phyloP scores from a whole-genome alignment of 2,329 filamentous ascomycete species.

The Fusarium pilosicola region DNA sequence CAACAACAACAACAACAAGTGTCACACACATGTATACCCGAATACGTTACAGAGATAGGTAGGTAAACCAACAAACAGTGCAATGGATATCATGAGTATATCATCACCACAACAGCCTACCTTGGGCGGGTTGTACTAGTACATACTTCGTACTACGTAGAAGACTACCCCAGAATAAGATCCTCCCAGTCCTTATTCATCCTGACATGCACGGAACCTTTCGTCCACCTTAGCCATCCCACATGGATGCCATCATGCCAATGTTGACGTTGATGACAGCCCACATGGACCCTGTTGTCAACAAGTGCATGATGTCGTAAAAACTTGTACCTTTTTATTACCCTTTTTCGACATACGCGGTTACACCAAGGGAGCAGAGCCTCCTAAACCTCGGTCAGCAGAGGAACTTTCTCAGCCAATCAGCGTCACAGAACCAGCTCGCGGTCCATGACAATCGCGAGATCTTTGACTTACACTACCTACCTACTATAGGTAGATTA shows the following conservation, averaged over 20 bases:
- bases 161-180: not conserved
- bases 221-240: not conserved
- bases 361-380: conserved; percentile 6
- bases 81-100: not conserved
- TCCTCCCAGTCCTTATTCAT: not conserved
- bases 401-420: conserved; percentile 49
- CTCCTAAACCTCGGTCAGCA: not conserved
- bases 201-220: conserved; percentile 30
- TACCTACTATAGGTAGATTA: not conserved
- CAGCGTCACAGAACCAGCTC: not conserved
- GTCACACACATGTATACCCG: not conserved
- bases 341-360: not conserved
- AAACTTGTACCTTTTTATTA: conserved; percentile 6
- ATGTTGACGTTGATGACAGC: not conserved
- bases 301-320: not conserved
- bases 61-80: not conserved
- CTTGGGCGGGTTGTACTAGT: not conserved
- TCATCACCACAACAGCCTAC: not conserved
- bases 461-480: not conserved
- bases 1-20: not conserved
- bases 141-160: not conserved
- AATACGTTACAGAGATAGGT: not conserved
- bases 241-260: not conserved
- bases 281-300: not conserved
- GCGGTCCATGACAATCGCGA: not conserved